Evolutionary conservation across 352 stramenopile species (phyloP).

Genomic region (Saprolegnia diclina): DNA sequence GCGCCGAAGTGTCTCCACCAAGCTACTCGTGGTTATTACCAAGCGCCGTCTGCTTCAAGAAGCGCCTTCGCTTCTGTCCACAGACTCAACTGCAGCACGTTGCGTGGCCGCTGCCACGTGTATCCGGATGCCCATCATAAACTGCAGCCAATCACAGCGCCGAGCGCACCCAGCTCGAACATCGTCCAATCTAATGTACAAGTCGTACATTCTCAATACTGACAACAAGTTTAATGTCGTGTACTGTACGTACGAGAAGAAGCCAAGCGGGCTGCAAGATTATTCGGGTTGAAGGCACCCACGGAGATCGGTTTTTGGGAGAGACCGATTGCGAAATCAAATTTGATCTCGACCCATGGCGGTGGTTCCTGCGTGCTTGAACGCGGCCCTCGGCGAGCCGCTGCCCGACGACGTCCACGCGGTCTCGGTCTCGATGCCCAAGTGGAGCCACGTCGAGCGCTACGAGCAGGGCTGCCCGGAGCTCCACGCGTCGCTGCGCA

Average conservation of each 20-base stretch:
- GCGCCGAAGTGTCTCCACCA: too few species aligned
- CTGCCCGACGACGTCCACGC: constrained; percentile 66
- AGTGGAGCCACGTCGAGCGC: constrained; percentile 79
- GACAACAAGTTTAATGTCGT: neutral
- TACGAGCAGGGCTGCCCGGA: constrained; percentile 84
- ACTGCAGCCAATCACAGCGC: neutral
- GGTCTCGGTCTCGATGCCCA: constrained; percentile 77
- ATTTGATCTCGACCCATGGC: constrained; percentile 6
- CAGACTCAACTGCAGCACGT: neutral
- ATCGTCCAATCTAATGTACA: neutral
- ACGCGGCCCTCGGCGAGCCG: constrained; percentile 51
- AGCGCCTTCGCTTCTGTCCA: neutral
- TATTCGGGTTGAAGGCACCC: neutral
- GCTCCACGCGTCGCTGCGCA: constrained; percentile 65
- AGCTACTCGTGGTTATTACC: too few species aligned
- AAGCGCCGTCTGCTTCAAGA: neutral
- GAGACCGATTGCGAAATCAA: neutral
- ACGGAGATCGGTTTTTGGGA: neutral
- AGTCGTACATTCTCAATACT: neutral
- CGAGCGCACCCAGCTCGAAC: too few species aligned
- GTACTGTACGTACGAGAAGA: neutral
- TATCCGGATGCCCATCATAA: neutral
- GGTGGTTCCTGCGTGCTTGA: constrained; percentile 7
- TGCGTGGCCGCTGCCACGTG: neutral
- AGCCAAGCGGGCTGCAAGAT: neutral